Evolutionary conservation across 495 filamentous ascomycete genomes (phyloP).

Genomic region (Margaritispora aquatica): DNA sequence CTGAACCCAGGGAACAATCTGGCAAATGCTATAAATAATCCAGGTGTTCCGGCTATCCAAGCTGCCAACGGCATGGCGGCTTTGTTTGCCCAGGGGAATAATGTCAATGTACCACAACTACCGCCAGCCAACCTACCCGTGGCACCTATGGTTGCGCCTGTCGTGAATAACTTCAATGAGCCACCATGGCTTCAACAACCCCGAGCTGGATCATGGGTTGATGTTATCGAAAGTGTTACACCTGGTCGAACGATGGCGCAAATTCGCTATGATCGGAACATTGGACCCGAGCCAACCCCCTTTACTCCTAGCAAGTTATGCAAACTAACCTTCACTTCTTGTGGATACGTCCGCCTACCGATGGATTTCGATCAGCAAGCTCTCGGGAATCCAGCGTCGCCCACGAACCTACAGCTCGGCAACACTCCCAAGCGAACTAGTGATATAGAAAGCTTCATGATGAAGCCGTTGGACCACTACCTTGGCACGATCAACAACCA

Average conservation of each 20-base stretch:
- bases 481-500: slow-evolving; percentile 24
- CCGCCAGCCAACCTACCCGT: too few relatives aligned
- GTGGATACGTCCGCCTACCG: slow-evolving; percentile 35
- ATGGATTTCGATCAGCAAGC: slow-evolving; percentile 20
- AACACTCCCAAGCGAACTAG: slow-evolving; percentile 9
- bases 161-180: background rate
- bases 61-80: background rate
- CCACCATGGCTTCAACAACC: slow-evolving; percentile 12
- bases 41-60: background rate
- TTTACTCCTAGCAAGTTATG: slow-evolving; percentile 17
- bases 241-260: slow-evolving; percentile 28
- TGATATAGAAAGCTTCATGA: slow-evolving; percentile 19
- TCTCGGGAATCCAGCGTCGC: background rate
- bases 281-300: slow-evolving; percentile 4
- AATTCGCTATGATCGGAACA: slow-evolving; percentile 20
- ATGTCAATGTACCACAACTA: too few relatives aligned
- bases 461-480: slow-evolving; percentile 22
- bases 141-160: too few relatives aligned
- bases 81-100: too few relatives aligned
- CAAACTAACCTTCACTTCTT: slow-evolving; percentile 35
- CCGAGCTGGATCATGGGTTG: slow-evolving; percentile 31
- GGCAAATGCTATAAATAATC: background rate
- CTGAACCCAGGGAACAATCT: background rate
- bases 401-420: background rate
- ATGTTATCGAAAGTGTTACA: slow-evolving; percentile 35